These are phyloP conservation scores for Cercophora scortea DNA, from an alignment of 495 filamentous ascomycete genomes.

Conservation along the genomic window DNA sequence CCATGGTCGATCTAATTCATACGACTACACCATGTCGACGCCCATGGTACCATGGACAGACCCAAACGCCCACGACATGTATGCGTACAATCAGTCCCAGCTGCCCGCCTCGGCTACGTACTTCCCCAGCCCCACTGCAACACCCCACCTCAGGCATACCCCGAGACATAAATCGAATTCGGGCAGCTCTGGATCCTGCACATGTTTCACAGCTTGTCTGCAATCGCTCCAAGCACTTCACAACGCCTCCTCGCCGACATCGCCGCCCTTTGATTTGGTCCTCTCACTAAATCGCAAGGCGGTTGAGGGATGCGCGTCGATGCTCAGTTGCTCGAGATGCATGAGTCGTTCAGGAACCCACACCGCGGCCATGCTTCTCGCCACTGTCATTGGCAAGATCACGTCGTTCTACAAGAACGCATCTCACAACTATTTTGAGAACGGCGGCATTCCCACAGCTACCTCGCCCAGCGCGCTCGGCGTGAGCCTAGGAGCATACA, in stretches of 20 bases:
- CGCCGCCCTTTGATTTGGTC: constrained; percentile 35
- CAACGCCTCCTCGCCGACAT: constrained; percentile 31
- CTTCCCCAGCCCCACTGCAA: constrained; percentile 30
- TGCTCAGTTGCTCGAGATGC: constrained; percentile 36
- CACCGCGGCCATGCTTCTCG: constrained; percentile 40
- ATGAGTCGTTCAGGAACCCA: constrained; percentile 32
- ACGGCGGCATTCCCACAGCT: constrained; percentile 12
- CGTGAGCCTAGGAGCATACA: constrained; percentile 36
- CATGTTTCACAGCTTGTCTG: constrained; percentile 39
- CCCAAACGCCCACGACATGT: constrained; percentile 18
- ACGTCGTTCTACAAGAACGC: constrained; percentile 39
- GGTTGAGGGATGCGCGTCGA: constrained; percentile 37
- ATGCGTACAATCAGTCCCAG: constrained; percentile 20
- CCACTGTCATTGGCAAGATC: constrained; percentile 39
- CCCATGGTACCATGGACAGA: constrained; percentile 15
- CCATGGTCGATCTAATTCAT: constrained; percentile 27
- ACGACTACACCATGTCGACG: constrained; percentile 25
- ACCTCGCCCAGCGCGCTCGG: constrained; percentile 18
- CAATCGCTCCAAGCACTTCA: constrained; percentile 38
- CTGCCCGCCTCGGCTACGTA: constrained; percentile 25
- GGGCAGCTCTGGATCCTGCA: constrained; percentile 20
- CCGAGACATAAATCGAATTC: constrained; percentile 25
- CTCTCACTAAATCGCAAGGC: constrained; percentile 39
- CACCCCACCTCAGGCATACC: constrained; percentile 22
- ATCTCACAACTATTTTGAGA: constrained; percentile 28